Evolutionary conservation across 768 basidiomycete species (phyloP).

Genomic region (Leccinum pellstonianum): DNA sequence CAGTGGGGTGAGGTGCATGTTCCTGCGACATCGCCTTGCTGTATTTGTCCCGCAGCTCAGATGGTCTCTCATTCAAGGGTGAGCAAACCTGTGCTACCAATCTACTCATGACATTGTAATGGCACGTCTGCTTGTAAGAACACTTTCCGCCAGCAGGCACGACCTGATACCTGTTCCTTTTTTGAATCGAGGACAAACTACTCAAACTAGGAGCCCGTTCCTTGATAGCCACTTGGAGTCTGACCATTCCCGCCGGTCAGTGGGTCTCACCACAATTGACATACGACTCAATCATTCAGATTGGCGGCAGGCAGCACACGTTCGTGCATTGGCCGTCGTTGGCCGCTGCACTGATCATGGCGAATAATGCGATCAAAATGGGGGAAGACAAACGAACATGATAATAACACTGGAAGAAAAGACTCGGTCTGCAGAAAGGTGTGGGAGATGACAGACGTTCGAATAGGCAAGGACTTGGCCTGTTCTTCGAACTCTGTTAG

Average conservation of each 20-base stretch:
- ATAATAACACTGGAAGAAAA: not conserved
- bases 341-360: not conserved
- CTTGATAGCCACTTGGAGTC: not conserved
- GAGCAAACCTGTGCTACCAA: not conserved
- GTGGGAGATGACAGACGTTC: not conserved
- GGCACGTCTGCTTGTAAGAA: conserved; percentile 2
- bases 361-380: not conserved
- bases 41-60: not conserved
- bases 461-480: too few species aligned
- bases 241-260: not conserved
- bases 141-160: not conserved
- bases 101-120: not conserved
- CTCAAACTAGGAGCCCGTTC: too few species aligned
- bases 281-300: not conserved
- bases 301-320: not conserved
- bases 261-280: too few species aligned
- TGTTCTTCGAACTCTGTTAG: too few species aligned
- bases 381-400: conserved; percentile 8
- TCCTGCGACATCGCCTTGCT: not conserved
- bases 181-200: too few species aligned
- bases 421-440: not conserved
- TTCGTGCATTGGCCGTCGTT: not conserved
- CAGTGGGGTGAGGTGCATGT: not conserved
- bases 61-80: not conserved
- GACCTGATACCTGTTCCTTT: not conserved